phyloP scores from a whole-genome alignment of 345 rosid genomes.

The Rhodamnia rubescens region DNA sequence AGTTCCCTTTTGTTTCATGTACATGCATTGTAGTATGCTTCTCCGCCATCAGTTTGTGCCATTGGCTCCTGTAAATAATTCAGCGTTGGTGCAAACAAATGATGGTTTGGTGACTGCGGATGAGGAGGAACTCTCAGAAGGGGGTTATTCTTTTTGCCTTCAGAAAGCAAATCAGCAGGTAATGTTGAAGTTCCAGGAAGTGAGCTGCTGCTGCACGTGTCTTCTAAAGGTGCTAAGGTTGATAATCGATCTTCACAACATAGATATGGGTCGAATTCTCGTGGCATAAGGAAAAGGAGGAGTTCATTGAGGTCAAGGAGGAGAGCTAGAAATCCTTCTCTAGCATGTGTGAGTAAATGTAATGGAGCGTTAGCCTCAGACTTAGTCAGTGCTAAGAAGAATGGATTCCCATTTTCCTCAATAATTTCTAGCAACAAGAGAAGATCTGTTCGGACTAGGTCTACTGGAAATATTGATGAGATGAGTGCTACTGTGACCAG shows the following conservation, averaged over 20 bases:
- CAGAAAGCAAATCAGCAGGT: slow-evolving; percentile 2
- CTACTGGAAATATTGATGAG: slow-evolving; percentile 22
- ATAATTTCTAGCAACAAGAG: slow-evolving; percentile 36
- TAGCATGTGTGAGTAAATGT: slow-evolving; percentile 28
- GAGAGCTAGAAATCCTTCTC: slow-evolving; percentile 35
- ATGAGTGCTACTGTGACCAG: slow-evolving; percentile 10
- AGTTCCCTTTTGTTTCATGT: slow-evolving; percentile 50
- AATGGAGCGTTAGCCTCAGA: slow-evolving; percentile 53
- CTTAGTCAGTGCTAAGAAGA: slow-evolving; percentile 43
- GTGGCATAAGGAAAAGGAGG: slow-evolving; percentile 63
- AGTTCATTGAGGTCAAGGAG: slow-evolving; percentile 61
- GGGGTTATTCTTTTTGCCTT: background rate
- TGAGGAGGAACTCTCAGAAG: slow-evolving; percentile 1
- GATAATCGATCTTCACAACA: slow-evolving; percentile 29
- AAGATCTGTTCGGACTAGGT: slow-evolving; percentile 25
- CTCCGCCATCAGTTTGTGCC: slow-evolving; percentile 19
- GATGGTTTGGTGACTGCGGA: slow-evolving; percentile 6
- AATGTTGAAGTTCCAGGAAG: slow-evolving; percentile 12
- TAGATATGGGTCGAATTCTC: slow-evolving; percentile 39
- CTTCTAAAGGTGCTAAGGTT: slow-evolving; percentile 39
- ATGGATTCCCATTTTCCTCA: slow-evolving; percentile 35
- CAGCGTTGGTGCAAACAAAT: slow-evolving; percentile 4
- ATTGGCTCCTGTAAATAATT: slow-evolving; percentile 30
- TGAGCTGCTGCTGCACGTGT: slow-evolving; percentile 24
- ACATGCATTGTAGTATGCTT: slow-evolving; percentile 29